These are phyloP conservation scores for Annulohypoxylon truncatum DNA, from an alignment of 2,329 filamentous ascomycete genomes.

Conservation along the genomic window DNA sequence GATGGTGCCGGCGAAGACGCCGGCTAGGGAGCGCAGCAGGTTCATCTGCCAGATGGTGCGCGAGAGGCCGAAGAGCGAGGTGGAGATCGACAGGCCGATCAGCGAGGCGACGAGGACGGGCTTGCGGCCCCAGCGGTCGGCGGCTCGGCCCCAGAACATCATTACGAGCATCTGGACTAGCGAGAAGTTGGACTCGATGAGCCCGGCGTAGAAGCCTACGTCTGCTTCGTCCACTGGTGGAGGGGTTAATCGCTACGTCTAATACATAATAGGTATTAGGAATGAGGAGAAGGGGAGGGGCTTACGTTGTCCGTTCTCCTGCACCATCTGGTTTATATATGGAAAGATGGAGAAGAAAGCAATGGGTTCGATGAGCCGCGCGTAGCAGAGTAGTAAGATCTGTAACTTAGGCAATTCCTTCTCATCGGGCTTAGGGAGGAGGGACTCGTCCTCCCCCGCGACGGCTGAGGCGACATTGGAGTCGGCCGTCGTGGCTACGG, in stretches of 20 bases:
- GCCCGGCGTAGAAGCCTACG: conserved; percentile 81
- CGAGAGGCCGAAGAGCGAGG: conserved; percentile 75
- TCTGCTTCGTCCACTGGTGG: conserved; percentile 65
- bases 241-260: not conserved
- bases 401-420: conserved; percentile 71
- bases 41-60: conserved; percentile 79
- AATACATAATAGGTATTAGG: not conserved
- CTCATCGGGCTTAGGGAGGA: conserved; percentile 50
- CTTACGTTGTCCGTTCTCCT: conserved; percentile 66
- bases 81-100: conserved; percentile 69
- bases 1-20: conserved; percentile 78
- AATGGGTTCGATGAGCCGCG: conserved; percentile 78
- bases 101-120: conserved; percentile 77
- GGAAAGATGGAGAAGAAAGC: conserved; percentile 88
- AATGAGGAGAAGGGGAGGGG: not conserved
- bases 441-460: conserved; percentile 19
- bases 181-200: conserved; percentile 81
- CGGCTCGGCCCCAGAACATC: conserved; percentile 76
- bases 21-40: conserved; percentile 75
- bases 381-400: conserved; percentile 78
- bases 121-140: conserved; percentile 77
- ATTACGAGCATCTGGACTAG: conserved; percentile 82
- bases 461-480: conserved; percentile 6
- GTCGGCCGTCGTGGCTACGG: conserved; percentile 18
- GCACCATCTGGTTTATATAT: conserved; percentile 82